Conservation (phyloP, 2,329 filamentous ascomycete genomes). For the Scytalidium lignicola region DNA sequence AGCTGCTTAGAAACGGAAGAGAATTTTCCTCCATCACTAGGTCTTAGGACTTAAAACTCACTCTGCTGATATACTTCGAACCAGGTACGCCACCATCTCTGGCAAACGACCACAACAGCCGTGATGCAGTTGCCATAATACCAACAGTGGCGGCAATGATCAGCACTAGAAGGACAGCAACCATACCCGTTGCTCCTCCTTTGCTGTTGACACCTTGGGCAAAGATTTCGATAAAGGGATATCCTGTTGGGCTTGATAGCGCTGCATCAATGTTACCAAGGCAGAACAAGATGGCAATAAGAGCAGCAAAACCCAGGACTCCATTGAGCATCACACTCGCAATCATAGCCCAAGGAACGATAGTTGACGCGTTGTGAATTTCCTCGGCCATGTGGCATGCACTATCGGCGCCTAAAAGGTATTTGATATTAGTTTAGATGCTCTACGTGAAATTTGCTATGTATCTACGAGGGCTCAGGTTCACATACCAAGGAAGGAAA, state of each 20-base stretch:
- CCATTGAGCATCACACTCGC: constrained; percentile 45
- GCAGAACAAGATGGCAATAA: constrained; percentile 48
- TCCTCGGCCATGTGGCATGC: constrained; percentile 37
- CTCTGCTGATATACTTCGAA: constrained; percentile 6
- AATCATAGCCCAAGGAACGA: constrained; percentile 47
- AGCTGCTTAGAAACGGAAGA: too few relatives aligned
- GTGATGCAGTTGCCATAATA: constrained; percentile 33
- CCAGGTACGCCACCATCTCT: constrained; percentile 20
- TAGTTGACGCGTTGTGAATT: constrained; percentile 41
- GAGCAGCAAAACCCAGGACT: constrained; percentile 47
- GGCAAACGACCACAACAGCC: constrained; percentile 38
- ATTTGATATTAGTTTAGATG: constrained; percentile 1
- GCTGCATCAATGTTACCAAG: constrained; percentile 27
- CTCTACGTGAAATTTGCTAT: constrained; percentile 13
- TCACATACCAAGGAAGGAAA: constrained; percentile 30
- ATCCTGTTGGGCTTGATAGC: constrained; percentile 42
- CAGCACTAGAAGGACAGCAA: constrained; percentile 20
- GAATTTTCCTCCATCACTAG: too few relatives aligned
- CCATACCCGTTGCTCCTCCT: constrained; percentile 29
- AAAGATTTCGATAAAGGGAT: constrained; percentile 56
- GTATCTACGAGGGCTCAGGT: constrained; percentile 21
- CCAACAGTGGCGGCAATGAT: constrained; percentile 32
- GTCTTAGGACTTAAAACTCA: neutral
- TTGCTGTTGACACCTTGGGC: constrained; percentile 35
- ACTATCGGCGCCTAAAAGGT: constrained; percentile 1